Evolutionary conservation across 2,329 filamentous ascomycete genomes (phyloP).

Genomic region (Colletotrichum destructivum): DNA sequence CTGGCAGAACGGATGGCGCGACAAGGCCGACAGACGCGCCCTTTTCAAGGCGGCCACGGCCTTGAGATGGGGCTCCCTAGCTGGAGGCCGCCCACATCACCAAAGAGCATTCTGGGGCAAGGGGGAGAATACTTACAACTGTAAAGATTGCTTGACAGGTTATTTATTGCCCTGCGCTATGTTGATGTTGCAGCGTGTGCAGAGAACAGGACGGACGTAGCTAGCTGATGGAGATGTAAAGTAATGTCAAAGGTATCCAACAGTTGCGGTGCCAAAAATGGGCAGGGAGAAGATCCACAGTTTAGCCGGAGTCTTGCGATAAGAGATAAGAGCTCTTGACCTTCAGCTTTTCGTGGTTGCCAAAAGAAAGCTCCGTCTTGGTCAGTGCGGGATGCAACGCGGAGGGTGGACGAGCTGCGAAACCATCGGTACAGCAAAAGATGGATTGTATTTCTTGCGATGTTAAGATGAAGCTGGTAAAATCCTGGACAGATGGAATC

Average conservation of each 20-base stretch:
- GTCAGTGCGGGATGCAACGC: not conserved
- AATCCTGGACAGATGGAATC: not conserved
- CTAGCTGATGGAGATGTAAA: conserved; percentile 18
- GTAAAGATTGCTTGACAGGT: not conserved
- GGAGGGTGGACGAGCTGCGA: not conserved
- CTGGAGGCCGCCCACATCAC: not conserved
- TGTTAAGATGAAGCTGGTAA: not conserved
- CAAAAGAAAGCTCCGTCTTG: not conserved
- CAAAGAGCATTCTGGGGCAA: not conserved
- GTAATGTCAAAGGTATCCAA: conserved; percentile 19
- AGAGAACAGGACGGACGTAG: conserved; percentile 13
- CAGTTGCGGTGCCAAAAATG: conserved; percentile 30
- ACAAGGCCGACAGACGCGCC: conserved; percentile 31
- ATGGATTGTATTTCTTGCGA: not conserved
- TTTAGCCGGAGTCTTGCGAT: conserved; percentile 36
- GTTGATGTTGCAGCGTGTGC: conserved; percentile 26
- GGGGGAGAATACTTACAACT: conserved; percentile 1
- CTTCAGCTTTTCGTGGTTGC: not conserved
- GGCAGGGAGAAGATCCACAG: conserved; percentile 27
- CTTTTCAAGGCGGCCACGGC: conserved; percentile 27
- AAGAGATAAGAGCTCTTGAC: conserved; percentile 40
- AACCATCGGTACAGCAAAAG: not conserved
- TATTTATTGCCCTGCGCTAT: conserved; percentile 25
- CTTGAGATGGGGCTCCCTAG: conserved; percentile 25
- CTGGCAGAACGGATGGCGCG: conserved; percentile 5